Base-by-base conservation (phyloP, 495 filamentous ascomycete genomes). In the Corynascus novoguineensis region DNA sequence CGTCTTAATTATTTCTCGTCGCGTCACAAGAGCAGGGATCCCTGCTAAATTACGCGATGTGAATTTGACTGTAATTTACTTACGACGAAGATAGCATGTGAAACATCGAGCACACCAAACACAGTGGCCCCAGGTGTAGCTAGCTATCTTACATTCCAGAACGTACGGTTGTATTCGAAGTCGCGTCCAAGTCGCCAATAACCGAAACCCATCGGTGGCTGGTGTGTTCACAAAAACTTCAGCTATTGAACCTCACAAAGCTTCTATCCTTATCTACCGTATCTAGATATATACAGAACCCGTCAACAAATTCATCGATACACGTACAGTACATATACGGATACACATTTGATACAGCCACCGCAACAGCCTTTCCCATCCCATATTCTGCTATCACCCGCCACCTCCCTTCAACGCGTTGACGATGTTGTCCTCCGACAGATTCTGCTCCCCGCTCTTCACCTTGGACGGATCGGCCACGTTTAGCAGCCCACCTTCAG, bases 401-500 rank as follows among this genome's bases (percentile, higher is more conserved):
- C 5, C 5, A n/a, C 29, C 37, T 12, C 19, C 55, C 37, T 50
- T 58, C 8, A 58, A 12, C 7, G 45, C 55, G n/a, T 12, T 40
- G 2, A 58, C 12, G n/a, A 58, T 28, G 17, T 52, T 48, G 15
- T 51, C 55, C 21, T 25, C 47, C 1, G 27, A 32, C 55, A 51
- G 6, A 14, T 27, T 8, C 17, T 15, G 14, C 25, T 47, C 7
- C 25, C 34, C 32, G 34, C 38, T 47, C 42, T 47, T 37, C 41
- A 22, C 0, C 37, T 32, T 8, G 25, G 31, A 27, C 19, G 28
- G 1, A 15, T 12, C 29, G 1, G 0, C 14, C 5, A 10, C 21
- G 19, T 51, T 51, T 41, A 58, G 15, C 9, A 51, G 42, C 1
- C 55, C 55, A 5, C 6, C 38, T 2, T 51, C 37, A 0, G 55